phyloP scores from a whole-genome alignment of 163 green algal genomes.

The Coccomyxa subellipsoidea region DNA sequence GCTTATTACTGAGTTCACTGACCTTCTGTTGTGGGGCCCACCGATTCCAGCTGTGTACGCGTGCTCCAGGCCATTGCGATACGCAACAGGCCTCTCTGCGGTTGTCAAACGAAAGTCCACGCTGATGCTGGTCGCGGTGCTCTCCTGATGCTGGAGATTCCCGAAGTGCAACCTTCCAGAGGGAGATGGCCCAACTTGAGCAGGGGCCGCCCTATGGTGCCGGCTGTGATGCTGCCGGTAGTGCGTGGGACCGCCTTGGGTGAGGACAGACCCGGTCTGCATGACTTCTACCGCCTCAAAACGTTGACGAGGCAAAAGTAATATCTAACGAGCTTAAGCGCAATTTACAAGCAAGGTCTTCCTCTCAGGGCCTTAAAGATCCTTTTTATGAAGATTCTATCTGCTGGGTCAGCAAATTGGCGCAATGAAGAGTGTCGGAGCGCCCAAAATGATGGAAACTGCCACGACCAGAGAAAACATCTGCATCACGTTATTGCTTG shows the following conservation, averaged over 20 bases:
- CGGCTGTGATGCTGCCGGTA: background rate
- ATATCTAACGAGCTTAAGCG: background rate
- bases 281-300: background rate
- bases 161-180: background rate
- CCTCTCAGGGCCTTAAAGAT: too few relatives aligned
- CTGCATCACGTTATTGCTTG: too few relatives aligned
- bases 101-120: background rate
- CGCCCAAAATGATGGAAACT: too few relatives aligned
- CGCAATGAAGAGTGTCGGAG: too few relatives aligned
- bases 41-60: background rate
- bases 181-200: background rate
- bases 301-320: background rate
- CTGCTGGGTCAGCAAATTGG: too few relatives aligned
- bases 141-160: background rate
- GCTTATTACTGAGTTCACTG: background rate
- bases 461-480: too few relatives aligned
- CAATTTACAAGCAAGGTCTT: too few relatives aligned
- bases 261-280: background rate
- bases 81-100: background rate
- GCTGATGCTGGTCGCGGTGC: background rate
- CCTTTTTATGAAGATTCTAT: too few relatives aligned
- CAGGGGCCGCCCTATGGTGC: background rate
- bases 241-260: background rate
- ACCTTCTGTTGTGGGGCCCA: background rate
- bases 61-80: background rate